phyloP scores from a whole-genome alignment of 2,329 filamentous ascomycete species.

The Exophiala mesophila region DNA sequence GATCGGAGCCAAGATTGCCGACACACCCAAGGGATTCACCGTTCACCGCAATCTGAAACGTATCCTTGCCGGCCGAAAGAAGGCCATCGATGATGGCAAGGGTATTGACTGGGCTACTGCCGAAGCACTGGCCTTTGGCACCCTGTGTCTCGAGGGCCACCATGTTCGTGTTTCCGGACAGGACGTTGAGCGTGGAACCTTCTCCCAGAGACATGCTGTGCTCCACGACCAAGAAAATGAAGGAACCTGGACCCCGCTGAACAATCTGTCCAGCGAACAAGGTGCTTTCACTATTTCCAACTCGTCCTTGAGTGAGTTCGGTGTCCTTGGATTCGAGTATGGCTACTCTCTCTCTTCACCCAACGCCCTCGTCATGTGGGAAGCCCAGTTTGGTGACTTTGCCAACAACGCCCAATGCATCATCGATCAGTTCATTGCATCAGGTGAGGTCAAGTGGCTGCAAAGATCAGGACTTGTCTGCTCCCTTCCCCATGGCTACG shows the following conservation, averaged over 20 bases:
- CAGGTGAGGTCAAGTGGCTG: conserved; percentile 97
- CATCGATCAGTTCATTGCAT: conserved; percentile 97
- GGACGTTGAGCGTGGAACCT: conserved; percentile 98
- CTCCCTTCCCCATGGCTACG: conserved; percentile 95
- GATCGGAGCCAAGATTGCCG: conserved; percentile 76
- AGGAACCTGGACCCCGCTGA: conserved; percentile 84
- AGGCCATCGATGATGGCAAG: conserved; percentile 86
- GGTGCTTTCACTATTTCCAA: conserved; percentile 95
- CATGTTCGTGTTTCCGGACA: conserved; percentile 97
- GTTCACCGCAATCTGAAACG: conserved; percentile 95
- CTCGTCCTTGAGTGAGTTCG: conserved; percentile 75
- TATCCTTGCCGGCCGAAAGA: conserved; percentile 82
- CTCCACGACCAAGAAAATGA: conserved; percentile 97
- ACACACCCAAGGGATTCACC: conserved; percentile 75
- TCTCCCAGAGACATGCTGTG: conserved; percentile 95
- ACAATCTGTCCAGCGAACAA: conserved; percentile 84
- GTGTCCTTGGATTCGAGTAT: conserved; percentile 91
- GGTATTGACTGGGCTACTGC: conserved; percentile 97
- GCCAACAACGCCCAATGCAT: conserved; percentile 99
- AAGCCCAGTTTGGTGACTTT: conserved; percentile 98
- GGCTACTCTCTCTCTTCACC: conserved; percentile 96
- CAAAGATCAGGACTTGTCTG: conserved; percentile 95
- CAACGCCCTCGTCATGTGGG: conserved; percentile 98
- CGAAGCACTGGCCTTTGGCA: conserved; percentile 90
- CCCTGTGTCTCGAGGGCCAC: conserved; percentile 85